These are phyloP conservation scores for Pouteria glomerata DNA, from an alignment of 148 eudicot species.

Conservation along the genomic window DNA sequence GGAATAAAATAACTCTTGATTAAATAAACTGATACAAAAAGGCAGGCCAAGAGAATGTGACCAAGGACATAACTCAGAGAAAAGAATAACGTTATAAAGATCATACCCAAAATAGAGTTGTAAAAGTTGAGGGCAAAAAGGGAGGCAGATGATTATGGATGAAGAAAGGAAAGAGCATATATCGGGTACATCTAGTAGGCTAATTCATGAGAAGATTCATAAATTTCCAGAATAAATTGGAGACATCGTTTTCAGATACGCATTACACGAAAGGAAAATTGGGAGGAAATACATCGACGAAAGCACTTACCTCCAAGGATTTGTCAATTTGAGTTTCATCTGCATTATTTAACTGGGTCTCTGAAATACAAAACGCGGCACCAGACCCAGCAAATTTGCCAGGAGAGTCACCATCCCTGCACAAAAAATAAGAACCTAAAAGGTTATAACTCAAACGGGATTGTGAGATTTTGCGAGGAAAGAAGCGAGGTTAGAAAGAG, in stretches of 20 bases:
- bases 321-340: background rate
- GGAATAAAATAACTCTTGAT: too few relatives aligned
- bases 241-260: background rate
- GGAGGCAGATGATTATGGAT: background rate
- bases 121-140: background rate
- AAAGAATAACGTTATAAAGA: background rate
- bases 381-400: background rate
- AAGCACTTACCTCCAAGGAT: slow-evolving; percentile 1
- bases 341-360: background rate
- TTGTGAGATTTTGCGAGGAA: background rate
- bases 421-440: background rate
- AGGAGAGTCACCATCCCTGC: slow-evolving; percentile 1
- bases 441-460: background rate
- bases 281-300: background rate
- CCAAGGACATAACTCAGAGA: too few relatives aligned
- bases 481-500: background rate
- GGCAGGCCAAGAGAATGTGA: too few relatives aligned
- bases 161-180: background rate
- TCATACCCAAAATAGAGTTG: background rate
- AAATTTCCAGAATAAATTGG: background rate
- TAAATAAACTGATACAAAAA: too few relatives aligned
- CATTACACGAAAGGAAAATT: background rate
- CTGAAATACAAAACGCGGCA: slow-evolving; percentile 2
- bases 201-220: background rate
- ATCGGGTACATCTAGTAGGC: background rate